Evolutionary conservation across 768 basidiomycete species (phyloP).

Genomic region (Candolleomyces aberdarensis): DNA sequence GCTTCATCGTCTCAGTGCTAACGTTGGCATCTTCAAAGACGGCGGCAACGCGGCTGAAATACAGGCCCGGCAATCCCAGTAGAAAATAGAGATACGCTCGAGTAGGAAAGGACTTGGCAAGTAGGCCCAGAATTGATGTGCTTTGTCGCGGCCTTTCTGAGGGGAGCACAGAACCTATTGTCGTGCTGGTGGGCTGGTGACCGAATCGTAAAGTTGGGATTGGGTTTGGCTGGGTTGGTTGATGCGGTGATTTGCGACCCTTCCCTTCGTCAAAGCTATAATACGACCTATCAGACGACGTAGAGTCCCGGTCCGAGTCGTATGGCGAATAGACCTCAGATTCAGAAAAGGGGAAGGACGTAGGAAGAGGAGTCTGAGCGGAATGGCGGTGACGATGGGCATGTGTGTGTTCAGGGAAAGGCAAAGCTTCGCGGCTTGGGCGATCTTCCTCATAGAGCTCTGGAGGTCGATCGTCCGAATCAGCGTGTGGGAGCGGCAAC

Average conservation of each 20-base stretch:
- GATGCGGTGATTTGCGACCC: not conserved
- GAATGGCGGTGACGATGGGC: not conserved
- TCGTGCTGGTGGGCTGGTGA: not conserved
- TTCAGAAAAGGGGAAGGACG: not conserved
- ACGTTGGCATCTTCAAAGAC: slow-evolving; percentile 11
- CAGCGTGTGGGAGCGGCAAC: not conserved
- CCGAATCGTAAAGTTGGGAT: not conserved
- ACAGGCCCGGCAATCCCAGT: slow-evolving; percentile 8
- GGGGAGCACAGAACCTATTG: not conserved
- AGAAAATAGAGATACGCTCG: slow-evolving; percentile 11
- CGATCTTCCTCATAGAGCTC: not conserved
- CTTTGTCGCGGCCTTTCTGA: not conserved
- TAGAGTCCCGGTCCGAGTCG: not conserved
- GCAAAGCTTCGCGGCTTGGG: not conserved
- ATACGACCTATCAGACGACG: not conserved
- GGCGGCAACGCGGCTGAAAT: slow-evolving; percentile 12
- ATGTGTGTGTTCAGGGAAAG: not conserved
- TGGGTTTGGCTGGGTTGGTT: not conserved
- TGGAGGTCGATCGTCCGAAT: not conserved
- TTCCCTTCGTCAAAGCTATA: not conserved
- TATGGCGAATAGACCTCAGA: not conserved
- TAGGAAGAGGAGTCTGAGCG: not conserved
- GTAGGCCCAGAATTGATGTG: not conserved
- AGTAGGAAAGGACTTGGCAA: not conserved
- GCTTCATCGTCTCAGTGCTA: slow-evolving; percentile 1